These are phyloP conservation scores for Rhazya stricta DNA, from an alignment of 257 asterid genomes.

Conservation along the genomic window DNA sequence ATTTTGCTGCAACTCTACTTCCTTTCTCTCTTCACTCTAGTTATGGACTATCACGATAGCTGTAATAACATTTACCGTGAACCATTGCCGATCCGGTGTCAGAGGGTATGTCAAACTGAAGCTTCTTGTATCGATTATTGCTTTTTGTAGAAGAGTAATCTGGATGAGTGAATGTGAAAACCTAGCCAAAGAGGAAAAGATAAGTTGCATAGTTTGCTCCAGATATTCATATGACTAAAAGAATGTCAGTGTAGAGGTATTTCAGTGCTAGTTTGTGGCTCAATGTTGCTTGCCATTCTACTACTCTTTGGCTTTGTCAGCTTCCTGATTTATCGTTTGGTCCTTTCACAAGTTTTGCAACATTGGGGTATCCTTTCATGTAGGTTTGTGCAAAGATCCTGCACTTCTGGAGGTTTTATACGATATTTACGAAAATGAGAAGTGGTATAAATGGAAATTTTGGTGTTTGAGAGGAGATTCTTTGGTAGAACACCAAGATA, in stretches of 20 bases:
- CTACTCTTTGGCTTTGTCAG: background rate
- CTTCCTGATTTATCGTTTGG: background rate
- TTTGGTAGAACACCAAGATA: background rate
- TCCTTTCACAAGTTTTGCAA: background rate
- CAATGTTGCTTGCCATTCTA: background rate
- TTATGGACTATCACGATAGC: background rate
- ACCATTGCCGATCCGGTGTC: conserved; percentile 87
- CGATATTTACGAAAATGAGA: background rate
- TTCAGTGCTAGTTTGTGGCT: background rate
- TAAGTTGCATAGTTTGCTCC: conserved; percentile 1
- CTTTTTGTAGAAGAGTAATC: conserved; percentile 44
- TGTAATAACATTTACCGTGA: conserved; percentile 54
- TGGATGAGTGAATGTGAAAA: conserved; percentile 86
- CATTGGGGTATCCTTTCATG: background rate
- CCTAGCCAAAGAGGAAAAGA: conserved; percentile 39
- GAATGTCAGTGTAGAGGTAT: background rate
- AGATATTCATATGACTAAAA: background rate
- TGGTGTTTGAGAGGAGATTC: background rate
- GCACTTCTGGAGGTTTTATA: background rate
- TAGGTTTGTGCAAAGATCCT: background rate
- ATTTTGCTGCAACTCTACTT: background rate
- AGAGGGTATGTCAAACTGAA: conserved; percentile 55
- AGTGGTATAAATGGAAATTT: background rate
- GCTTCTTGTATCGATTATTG: conserved; percentile 74
- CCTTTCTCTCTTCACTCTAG: background rate